A percentile compares a stretch with the other conserved stretches of the same genome.
These are phyloP conservation scores for Gyromitra esculenta DNA, from an alignment of 2,329 filamentous ascomycete genomes.

Conservation along the genomic window DNA sequence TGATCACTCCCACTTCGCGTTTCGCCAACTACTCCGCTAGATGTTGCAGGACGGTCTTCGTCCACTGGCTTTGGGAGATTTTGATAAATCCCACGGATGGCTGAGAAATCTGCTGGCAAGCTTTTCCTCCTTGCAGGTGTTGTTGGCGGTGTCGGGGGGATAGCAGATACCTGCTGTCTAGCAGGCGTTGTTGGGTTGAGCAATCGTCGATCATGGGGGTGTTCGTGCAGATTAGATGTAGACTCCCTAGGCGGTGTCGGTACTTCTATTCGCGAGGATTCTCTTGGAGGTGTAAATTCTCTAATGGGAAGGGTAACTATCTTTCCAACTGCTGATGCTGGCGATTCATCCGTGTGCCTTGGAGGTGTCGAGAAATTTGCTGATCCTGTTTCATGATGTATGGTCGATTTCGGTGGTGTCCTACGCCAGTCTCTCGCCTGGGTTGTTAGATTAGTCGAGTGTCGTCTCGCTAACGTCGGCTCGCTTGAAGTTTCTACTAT, in stretches of 20 bases:
- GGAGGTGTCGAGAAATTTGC: slow-evolving; percentile 20
- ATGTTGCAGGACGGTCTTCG: slow-evolving; percentile 33
- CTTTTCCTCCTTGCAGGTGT: slow-evolving; percentile 46
- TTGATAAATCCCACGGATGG: slow-evolving; percentile 16
- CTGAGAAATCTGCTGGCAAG: slow-evolving; percentile 36
- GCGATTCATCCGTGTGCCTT: neutral
- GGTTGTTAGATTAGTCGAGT: slow-evolving; percentile 1
- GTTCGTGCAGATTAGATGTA: slow-evolving; percentile 11
- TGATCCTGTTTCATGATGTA: neutral
- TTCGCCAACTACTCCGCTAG: slow-evolving; percentile 24
- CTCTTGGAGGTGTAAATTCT: slow-evolving; percentile 32
- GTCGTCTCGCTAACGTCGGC: slow-evolving; percentile 9
- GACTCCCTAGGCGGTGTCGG: slow-evolving; percentile 25
- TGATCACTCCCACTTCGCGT: slow-evolving; percentile 14
- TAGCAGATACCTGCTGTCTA: slow-evolving; percentile 26
- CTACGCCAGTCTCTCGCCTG: neutral
- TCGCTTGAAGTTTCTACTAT: slow-evolving; percentile 29
- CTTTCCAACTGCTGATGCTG: slow-evolving; percentile 17
- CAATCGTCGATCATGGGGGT: slow-evolving; percentile 18
- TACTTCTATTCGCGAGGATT: slow-evolving; percentile 16
- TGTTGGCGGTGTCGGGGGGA: slow-evolving; percentile 46
- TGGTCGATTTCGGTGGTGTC: slow-evolving; percentile 21
- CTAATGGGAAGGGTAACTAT: slow-evolving; percentile 22
- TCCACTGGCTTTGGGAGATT: slow-evolving; percentile 36
- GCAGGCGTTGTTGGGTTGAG: slow-evolving; percentile 44